Percentiles rank a stretch among this genome's conserved stretches.
Conservation (phyloP, 2,329 filamentous ascomycete species). For the Alternaria sp. region DNA sequence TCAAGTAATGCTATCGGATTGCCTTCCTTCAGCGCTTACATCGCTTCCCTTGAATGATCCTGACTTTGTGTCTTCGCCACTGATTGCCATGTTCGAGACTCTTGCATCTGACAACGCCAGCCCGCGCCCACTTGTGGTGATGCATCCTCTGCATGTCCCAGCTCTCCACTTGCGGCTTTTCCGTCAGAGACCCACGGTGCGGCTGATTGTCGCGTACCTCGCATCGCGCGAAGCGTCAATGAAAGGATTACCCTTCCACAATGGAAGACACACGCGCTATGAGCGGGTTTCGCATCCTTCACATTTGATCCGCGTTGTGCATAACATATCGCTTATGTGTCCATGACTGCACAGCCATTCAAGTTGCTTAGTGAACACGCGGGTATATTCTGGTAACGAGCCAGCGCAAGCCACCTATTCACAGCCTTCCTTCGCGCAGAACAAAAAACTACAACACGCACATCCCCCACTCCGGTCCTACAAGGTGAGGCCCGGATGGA, state of each 20-base stretch:
- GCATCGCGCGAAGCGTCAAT: constrained; percentile 12
- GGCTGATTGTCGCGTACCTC: constrained; percentile 9
- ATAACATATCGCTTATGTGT: not conserved
- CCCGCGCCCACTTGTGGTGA: constrained; percentile 3
- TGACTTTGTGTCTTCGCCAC: not conserved
- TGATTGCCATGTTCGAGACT: constrained; percentile 4
- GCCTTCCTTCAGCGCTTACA: constrained; percentile 20
- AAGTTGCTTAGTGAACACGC: not conserved
- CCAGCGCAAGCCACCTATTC: constrained; percentile 4
- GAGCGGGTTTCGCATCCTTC: constrained; percentile 1
- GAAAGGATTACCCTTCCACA: constrained; percentile 4
- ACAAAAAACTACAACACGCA: not conserved
- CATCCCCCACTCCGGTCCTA: not conserved
- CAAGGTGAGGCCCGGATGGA: not conserved
- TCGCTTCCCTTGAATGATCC: constrained; percentile 13
- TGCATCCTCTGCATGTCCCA: not conserved
- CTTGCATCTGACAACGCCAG: constrained; percentile 9
- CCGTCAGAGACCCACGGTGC: constrained; percentile 2
- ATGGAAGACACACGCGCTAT: not conserved
- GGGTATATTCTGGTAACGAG: not conserved
- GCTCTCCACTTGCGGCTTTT: constrained; percentile 2
- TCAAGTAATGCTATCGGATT: constrained; percentile 21
- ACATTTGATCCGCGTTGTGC: not conserved
- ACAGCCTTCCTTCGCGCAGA: not conserved
- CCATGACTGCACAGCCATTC: not conserved